Base-by-base conservation (phyloP, 2,329 filamentous ascomycete genomes). In the Teratosphaeria epicoccoides region DNA sequence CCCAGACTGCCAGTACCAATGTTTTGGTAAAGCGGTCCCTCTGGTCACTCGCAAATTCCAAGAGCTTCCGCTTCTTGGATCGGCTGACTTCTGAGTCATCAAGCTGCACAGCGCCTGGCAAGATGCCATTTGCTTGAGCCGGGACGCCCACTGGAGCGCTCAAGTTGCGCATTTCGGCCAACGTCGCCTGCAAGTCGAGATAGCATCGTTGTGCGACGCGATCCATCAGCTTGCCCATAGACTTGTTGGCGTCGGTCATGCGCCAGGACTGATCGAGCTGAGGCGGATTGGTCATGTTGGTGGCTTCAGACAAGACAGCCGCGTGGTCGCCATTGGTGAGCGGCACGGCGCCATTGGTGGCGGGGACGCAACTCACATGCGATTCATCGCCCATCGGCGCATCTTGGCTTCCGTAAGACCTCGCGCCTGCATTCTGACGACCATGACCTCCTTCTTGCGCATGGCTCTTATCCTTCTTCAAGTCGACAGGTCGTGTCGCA, bases 21-120 rank as follows among this genome's bases (percentile, higher is more conserved):
- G 90, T 80, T 71, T 98, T 97, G 67, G 95, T 88, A 76, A 94
- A 97, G 71, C 88, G 88, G 25, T 84, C 82, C 63, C 95, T 84
- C 63, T 85, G 81, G 22, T 82, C 79, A 66, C 91, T 84, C 7
- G 86, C 82, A 71, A 93, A 95, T 43, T 86, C 81, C 53, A 95
- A 70, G 49, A 96, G 68, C 29, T 76, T 71, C 24, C 80, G 71
- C 70, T 95, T 96, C 71, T 95, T 95, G 26, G 78, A 75, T 11
- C 87, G 63, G 63, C 88, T 91, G 54, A 84, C 81, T 37, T 69
- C 66, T 1, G 81, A 83, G 20, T 71, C 74, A 61, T 87, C 82
- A 25, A 63, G 58, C 11, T 28, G 46, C 24, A 28, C 28, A 24
- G 24, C 14, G 11, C 26, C 22, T 37, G 46, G 28, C 24, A 20